Evolutionary conservation across 2,329 filamentous ascomycete genomes (phyloP).

Genomic region (Monilinia polystroma): DNA sequence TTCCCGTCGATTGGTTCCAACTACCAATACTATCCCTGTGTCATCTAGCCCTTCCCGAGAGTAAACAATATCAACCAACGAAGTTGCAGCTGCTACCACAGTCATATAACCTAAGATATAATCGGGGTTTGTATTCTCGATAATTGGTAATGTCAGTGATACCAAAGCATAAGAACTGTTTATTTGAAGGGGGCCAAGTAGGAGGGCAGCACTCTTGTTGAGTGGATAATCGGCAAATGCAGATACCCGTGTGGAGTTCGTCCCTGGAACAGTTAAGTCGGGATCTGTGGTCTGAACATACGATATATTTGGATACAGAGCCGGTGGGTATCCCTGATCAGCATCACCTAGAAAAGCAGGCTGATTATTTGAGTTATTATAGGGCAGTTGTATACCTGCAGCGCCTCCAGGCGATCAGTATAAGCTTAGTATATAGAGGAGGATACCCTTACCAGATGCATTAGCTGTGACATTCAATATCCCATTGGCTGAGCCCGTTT

Average conservation of each 20-base stretch:
- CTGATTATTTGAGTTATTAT: constrained; percentile 56
- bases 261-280: constrained; percentile 27
- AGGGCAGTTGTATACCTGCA: constrained; percentile 59
- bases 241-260: constrained; percentile 18
- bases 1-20: constrained; percentile 64
- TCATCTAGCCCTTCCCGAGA: constrained; percentile 68
- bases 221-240: constrained; percentile 43
- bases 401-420: constrained; percentile 19
- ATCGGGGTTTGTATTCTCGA: constrained; percentile 59
- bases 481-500: constrained; percentile 54
- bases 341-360: constrained; percentile 55
- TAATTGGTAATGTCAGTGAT: constrained; percentile 78
- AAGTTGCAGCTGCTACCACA: constrained; percentile 66
- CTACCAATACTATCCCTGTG: constrained; percentile 67
- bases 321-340: constrained; percentile 65
- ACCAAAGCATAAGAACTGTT: constrained; percentile 73
- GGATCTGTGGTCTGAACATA: constrained; percentile 45
- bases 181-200: constrained; percentile 72
- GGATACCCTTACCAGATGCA: constrained; percentile 28
- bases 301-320: constrained; percentile 76
- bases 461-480: constrained; percentile 64
- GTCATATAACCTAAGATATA: constrained; percentile 83
- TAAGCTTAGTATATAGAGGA: not conserved
- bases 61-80: constrained; percentile 60
- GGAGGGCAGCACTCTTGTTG: constrained; percentile 54